A percentile compares a stretch with the other conserved stretches of the same genome.
These are phyloP conservation scores for Beverwykella pulmonaria DNA, from an alignment of 495 filamentous ascomycete species.

Conservation along the genomic window DNA sequence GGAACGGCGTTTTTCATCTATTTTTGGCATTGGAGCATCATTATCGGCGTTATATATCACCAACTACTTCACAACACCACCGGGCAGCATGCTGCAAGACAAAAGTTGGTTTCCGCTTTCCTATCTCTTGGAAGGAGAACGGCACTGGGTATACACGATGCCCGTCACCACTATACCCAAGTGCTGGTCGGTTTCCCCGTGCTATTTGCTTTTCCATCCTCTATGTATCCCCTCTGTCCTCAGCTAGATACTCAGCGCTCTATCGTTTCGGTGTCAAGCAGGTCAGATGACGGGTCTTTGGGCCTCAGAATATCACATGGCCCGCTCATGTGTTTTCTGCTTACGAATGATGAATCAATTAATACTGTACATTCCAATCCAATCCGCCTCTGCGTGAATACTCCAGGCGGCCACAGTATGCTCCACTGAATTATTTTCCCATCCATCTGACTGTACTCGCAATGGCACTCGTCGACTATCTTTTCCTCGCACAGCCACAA, in stretches of 20 bases:
- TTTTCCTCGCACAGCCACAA: background rate
- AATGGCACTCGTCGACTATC: background rate
- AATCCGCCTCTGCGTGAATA: background rate
- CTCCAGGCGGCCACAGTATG: background rate
- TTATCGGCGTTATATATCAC: constrained; percentile 32
- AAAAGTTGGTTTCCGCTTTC: constrained; percentile 9
- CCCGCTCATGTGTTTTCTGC: background rate
- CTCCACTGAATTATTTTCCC: background rate
- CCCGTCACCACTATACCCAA: constrained; percentile 31
- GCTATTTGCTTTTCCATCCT: constrained; percentile 1
- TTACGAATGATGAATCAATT: constrained; percentile 9
- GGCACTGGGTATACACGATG: background rate
- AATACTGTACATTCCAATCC: background rate
- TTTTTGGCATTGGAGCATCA: constrained; percentile 11
- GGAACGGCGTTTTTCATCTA: constrained; percentile 9
- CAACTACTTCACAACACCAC: background rate
- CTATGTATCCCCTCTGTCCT: constrained; percentile 2
- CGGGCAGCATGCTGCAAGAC: background rate
- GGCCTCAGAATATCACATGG: background rate
- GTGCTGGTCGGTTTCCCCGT: constrained; percentile 29
- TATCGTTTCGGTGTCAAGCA: constrained; percentile 12
- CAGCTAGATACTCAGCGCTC: constrained; percentile 21
- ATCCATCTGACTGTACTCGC: background rate
- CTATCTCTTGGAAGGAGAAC: background rate
- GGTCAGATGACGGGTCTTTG: constrained; percentile 19